Evolutionary conservation across 768 basidiomycete species (phyloP), one percentile per base, ranked within the genome.

Genomic region (Trametes maxima): DNA sequence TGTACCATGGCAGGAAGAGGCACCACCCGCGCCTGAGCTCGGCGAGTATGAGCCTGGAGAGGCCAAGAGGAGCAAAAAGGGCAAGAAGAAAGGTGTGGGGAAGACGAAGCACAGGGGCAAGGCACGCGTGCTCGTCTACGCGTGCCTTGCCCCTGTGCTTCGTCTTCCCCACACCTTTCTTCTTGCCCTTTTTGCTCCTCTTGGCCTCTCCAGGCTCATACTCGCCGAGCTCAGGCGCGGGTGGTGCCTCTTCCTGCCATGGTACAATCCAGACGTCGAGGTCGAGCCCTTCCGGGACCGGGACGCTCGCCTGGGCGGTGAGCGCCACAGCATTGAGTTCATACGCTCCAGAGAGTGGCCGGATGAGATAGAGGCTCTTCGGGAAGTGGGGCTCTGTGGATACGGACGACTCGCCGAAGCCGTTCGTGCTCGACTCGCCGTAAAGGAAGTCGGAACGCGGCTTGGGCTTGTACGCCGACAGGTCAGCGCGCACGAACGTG

Each of bases 191-290:
- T 43, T 76, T 73, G 67, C 73, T 76, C 70, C 80, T 83, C 67
- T 75, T 80, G 1, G 67, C 69, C 40, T 77, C 76, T 2, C 68
- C 67, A 11, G 68, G 71, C 12, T 74, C 70, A 10, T 65, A 8
- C 8, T 33, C 28, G 3, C 28, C 56, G 40, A 60, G 69, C 53
- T 81, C 78, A 2, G 70, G 74, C 40, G 60, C 35, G 5, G 59
- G 57, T 21, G 45, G 14, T n/a, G 62, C 10, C 55, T 64, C 63
- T 48, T 73, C 73, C 57, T 76, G 78, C 10, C 86, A 87, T 2
- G 90, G 83, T 3, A 94, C 85, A 56, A 97, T 88, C 86, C 93
- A 95, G 0, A 79, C 75, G 63, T 97, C 92, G 4, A 98, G 80
- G 73, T 98, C 87, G 35, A 98, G 76, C 1, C 88, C 94, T 2